These are phyloP conservation scores for Marasmius sp. DNA, from an alignment of 1,284 basidiomycete genomes.

Conservation along the genomic window DNA sequence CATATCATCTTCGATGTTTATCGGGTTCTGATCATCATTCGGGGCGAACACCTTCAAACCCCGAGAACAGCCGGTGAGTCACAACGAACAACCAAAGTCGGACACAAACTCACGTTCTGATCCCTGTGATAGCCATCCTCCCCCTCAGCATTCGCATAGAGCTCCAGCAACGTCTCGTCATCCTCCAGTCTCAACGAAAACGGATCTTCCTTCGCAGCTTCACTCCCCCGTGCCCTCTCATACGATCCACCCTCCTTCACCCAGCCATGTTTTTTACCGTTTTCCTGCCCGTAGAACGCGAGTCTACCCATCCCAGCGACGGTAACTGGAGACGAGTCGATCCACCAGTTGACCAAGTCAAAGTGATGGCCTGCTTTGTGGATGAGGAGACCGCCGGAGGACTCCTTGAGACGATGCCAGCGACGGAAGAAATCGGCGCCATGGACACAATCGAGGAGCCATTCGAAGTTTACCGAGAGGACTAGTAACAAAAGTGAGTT, in stretches of 20 bases:
- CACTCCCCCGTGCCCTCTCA: constrained; percentile 40
- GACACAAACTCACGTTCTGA: constrained; percentile 33
- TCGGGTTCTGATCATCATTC: constrained; percentile 25
- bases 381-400: constrained; percentile 52
- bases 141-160: constrained; percentile 45
- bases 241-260: constrained; percentile 36
- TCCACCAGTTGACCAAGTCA: constrained; percentile 57
- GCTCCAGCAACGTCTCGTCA: constrained; percentile 42
- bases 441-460: constrained; percentile 52
- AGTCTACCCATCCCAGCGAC: constrained; percentile 51
- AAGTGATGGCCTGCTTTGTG: constrained; percentile 57
- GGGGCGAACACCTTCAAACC: constrained; percentile 44
- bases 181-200: constrained; percentile 51
- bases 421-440: constrained; percentile 56
- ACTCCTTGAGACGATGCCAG: constrained; percentile 52
- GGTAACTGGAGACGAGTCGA: constrained; percentile 46
- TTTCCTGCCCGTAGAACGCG: constrained; percentile 49
- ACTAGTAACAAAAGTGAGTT: constrained; percentile 26
- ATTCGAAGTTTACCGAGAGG: constrained; percentile 56
- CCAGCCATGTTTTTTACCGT: constrained; percentile 50
- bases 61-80: neutral
- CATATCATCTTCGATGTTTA: constrained; percentile 60
- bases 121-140: constrained; percentile 46
- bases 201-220: constrained; percentile 45
- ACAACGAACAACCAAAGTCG: neutral